Conservation (phyloP, 2,329 filamentous ascomycete species). For the Botryotinia globosa region DNA sequence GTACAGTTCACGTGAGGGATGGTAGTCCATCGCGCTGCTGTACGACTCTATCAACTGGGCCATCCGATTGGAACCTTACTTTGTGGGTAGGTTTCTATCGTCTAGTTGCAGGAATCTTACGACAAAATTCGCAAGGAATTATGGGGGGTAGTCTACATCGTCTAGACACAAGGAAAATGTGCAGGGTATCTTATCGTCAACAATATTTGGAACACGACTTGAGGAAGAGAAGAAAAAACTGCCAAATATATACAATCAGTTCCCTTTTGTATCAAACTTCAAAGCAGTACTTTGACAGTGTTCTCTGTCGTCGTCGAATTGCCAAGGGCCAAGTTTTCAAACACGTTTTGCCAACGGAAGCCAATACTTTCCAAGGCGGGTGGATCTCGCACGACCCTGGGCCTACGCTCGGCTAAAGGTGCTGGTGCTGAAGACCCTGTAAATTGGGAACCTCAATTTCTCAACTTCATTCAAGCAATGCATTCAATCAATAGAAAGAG, state of each 20-base stretch:
- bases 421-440: neutral
- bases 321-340: conserved; percentile 7
- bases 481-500: neutral
- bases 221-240: neutral
- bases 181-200: neutral
- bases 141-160: neutral
- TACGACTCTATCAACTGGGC: neutral
- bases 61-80: neutral
- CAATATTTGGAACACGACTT: neutral
- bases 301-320: neutral
- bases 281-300: neutral
- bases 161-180: neutral
- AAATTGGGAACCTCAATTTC: neutral
- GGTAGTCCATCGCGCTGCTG: neutral
- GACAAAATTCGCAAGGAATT: neutral
- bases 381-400: neutral
- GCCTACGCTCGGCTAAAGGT: conserved; percentile 7
- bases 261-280: neutral
- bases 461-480: neutral
- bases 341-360: conserved; percentile 11
- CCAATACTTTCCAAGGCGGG: conserved; percentile 5
- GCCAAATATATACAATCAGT: neutral
- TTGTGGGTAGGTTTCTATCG: neutral
- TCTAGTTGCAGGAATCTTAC: neutral
- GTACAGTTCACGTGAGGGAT: neutral